Percentiles rank a stretch among this genome's conserved stretches.
Evolutionary conservation across 768 basidiomycete genomes (phyloP).

Genomic region (Collybia mongolica): DNA sequence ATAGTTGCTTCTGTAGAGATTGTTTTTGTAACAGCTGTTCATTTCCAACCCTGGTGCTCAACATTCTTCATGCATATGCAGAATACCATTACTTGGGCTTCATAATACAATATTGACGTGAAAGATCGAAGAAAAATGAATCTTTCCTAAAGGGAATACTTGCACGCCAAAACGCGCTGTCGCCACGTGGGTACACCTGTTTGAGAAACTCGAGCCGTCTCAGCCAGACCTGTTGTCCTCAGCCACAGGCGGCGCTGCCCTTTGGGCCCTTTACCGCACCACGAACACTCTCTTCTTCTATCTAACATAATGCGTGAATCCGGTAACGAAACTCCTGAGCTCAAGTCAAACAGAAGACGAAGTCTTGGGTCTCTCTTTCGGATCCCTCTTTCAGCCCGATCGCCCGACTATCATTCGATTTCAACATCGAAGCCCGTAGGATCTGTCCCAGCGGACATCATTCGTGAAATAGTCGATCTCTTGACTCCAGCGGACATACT

Average conservation of each 20-base stretch:
- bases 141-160: too few species aligned
- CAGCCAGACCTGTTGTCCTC: not conserved
- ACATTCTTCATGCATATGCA: too few species aligned
- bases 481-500: constrained; percentile 37
- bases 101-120: too few species aligned
- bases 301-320: constrained; percentile 3
- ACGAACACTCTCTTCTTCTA: not conserved
- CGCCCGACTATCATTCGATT: constrained; percentile 21
- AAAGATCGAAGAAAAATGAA: too few species aligned
- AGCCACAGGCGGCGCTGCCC: not conserved
- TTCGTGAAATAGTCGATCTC: constrained; percentile 35
- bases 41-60: too few species aligned
- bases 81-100: too few species aligned
- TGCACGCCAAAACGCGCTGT: not conserved
- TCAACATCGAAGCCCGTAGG: constrained; percentile 21
- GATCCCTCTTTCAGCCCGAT: constrained; percentile 27
- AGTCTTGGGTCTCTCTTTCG: constrained; percentile 35
- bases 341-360: constrained; percentile 16
- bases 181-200: constrained; percentile 1
- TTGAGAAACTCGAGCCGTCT: not conserved
- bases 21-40: too few species aligned
- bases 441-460: constrained; percentile 36
- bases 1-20: too few species aligned
- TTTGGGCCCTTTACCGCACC: not conserved
- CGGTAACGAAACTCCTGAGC: constrained; percentile 6